Conservation (phyloP, 2,329 filamentous ascomycete species). For the Xylaria sp. region DNA sequence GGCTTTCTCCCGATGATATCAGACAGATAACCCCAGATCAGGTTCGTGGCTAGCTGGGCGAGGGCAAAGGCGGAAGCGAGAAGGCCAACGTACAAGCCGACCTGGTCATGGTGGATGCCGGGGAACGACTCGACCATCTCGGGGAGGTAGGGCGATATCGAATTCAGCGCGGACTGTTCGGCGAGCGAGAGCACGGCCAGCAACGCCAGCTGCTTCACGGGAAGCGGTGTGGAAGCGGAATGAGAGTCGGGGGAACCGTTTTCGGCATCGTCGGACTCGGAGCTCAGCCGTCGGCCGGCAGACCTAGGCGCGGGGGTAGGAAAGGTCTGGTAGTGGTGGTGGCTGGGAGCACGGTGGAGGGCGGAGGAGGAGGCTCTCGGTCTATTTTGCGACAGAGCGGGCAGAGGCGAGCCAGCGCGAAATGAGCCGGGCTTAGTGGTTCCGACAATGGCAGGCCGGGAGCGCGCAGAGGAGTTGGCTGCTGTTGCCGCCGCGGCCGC, state of each 20-base stretch:
- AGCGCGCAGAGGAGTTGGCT: constrained; percentile 24
- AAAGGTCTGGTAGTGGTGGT: constrained; percentile 82
- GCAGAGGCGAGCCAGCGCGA: constrained; percentile 50
- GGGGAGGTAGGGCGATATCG: constrained; percentile 93
- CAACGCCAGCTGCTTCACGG: constrained; percentile 82
- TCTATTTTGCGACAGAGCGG: constrained; percentile 38
- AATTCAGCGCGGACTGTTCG: constrained; percentile 97
- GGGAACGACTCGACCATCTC: constrained; percentile 91
- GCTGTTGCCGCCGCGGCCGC: constrained; percentile 37
- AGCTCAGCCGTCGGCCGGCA: constrained; percentile 59
- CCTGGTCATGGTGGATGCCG: constrained; percentile 75
- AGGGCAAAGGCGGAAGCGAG: constrained; percentile 92
- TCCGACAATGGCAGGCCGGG: constrained; percentile 39
- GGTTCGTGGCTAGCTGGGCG: constrained; percentile 92
- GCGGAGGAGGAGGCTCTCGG: constrained; percentile 28
- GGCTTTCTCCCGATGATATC: constrained; percentile 85
- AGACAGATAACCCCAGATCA: constrained; percentile 88
- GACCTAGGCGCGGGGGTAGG: constrained; percentile 78
- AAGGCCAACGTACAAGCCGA: constrained; percentile 88
- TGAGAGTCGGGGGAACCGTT: constrained; percentile 50
- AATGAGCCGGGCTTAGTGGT: constrained; percentile 45
- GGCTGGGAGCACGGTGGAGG: constrained; percentile 51
- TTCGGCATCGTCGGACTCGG: constrained; percentile 48
- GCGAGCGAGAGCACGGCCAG: constrained; percentile 89
- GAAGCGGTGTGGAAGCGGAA: constrained; percentile 77